Evolutionary conservation across 2,329 filamentous ascomycete species (phyloP).

Genomic region (Basipetospora chlamydospora): DNA sequence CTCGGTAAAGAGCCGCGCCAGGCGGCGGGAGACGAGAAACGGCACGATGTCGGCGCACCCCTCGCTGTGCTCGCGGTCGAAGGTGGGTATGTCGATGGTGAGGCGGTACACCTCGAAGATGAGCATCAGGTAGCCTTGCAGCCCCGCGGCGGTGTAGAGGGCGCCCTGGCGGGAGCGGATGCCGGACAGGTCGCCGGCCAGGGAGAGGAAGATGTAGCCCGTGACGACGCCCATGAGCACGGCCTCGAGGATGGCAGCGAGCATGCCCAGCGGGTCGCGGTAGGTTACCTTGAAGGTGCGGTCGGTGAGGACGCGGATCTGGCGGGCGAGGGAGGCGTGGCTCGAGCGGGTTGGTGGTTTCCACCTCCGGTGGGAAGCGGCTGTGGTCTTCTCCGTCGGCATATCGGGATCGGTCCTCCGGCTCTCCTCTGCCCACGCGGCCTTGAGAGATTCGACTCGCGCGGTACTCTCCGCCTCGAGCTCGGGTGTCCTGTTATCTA

Average conservation of each 20-base stretch:
- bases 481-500: constrained; percentile 57
- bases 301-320: constrained; percentile 50
- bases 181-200: constrained; percentile 51
- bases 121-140: constrained; percentile 65
- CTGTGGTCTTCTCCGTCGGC: background rate
- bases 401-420: constrained; percentile 11
- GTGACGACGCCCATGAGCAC: constrained; percentile 55
- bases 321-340: constrained; percentile 44
- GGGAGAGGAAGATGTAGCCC: constrained; percentile 57
- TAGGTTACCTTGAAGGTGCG: constrained; percentile 58
- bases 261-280: constrained; percentile 64
- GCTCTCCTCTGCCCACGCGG: constrained; percentile 38
- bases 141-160: constrained; percentile 53
- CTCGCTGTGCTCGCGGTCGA: constrained; percentile 62
- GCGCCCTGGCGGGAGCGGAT: constrained; percentile 62
- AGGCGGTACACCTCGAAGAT: constrained; percentile 64
- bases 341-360: constrained; percentile 11
- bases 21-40: constrained; percentile 54
- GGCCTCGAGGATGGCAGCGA: constrained; percentile 54
- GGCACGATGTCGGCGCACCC: constrained; percentile 55
- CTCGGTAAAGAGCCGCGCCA: constrained; percentile 55
- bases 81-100: constrained; percentile 59
- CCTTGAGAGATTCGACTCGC: constrained; percentile 46
- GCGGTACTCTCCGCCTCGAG: constrained; percentile 43
- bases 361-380: constrained; percentile 4